Conservation (phyloP, 2,329 filamentous ascomycete species). For the Thielaviopsis ethacetica region DNA sequence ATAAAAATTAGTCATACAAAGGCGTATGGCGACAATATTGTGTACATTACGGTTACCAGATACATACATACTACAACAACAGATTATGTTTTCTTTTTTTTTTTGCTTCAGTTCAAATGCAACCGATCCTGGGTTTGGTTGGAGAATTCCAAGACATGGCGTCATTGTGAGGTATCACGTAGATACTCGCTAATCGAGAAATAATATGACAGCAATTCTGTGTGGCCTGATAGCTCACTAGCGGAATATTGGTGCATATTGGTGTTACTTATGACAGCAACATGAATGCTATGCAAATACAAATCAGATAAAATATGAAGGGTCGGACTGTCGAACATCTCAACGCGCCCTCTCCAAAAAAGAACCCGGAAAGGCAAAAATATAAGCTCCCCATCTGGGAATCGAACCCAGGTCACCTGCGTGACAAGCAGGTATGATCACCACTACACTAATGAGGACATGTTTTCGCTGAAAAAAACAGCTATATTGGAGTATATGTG, state of each 20-base stretch:
- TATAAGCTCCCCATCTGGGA: constrained; percentile 7
- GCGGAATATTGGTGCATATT: background rate
- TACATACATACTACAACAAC: background rate
- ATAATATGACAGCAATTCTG: background rate
- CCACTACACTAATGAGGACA: constrained; percentile 4
- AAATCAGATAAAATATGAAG: too few species aligned
- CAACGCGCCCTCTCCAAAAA: too few species aligned
- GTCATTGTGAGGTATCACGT: background rate
- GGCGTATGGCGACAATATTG: background rate
- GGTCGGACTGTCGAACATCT: too few species aligned
- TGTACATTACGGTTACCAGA: background rate
- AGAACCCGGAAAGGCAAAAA: too few species aligned
- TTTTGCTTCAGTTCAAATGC: background rate
- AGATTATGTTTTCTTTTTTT: background rate
- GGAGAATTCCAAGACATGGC: background rate
- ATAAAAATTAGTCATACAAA: background rate
- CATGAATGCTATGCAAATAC: too few species aligned
- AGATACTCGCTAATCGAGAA: background rate
- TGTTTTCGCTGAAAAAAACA: background rate
- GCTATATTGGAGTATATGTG: too few species aligned
- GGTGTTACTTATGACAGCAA: background rate
- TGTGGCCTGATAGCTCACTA: background rate
- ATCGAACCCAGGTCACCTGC: constrained; percentile 12
- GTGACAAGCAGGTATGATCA: constrained; percentile 9
- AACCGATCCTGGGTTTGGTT: background rate